phyloP scores from a whole-genome alignment of 768 basidiomycete species.

The Panellus pusillus region DNA sequence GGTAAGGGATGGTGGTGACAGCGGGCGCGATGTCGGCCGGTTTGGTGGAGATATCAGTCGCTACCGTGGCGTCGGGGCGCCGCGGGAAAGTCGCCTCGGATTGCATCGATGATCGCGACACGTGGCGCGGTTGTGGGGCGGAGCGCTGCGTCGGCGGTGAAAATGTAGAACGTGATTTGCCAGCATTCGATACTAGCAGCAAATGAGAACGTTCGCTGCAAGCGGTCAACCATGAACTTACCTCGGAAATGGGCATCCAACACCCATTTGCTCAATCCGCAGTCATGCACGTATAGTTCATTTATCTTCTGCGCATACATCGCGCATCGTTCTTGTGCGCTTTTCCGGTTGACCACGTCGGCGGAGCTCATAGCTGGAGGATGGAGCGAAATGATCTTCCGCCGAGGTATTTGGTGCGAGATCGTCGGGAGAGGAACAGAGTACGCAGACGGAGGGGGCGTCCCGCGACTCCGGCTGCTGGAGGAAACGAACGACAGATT shows the following conservation, averaged over 20 bases:
- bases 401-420: slow-evolving; percentile 16
- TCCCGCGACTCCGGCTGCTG: slow-evolving; percentile 24
- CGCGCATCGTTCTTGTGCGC: slow-evolving; percentile 63
- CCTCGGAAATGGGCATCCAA: slow-evolving; percentile 54
- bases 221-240: slow-evolving; percentile 28
- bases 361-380: slow-evolving; percentile 72
- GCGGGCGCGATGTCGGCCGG: slow-evolving; percentile 50
- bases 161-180: slow-evolving; percentile 26
- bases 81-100: slow-evolving; percentile 80
- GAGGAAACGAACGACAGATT: slow-evolving; percentile 29
- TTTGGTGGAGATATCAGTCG: slow-evolving; percentile 66
- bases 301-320: slow-evolving; percentile 84
- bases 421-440: slow-evolving; percentile 35
- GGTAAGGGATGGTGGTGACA: slow-evolving; percentile 74
- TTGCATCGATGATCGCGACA: slow-evolving; percentile 68
- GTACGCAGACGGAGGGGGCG: slow-evolving; percentile 31
- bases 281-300: slow-evolving; percentile 72
- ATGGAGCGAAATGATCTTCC: slow-evolving; percentile 36
- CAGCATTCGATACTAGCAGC: slow-evolving; percentile 30
- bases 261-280: slow-evolving; percentile 80
- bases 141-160: slow-evolving; percentile 43
- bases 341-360: slow-evolving; percentile 59
- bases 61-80: slow-evolving; percentile 74
- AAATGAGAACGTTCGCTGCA: slow-evolving; percentile 19
- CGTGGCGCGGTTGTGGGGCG: slow-evolving; percentile 59